Percentiles rank a stretch among this genome's conserved stretches.
phyloP scores from a whole-genome alignment of 805 yeast genomes.

The Naumovozyma castellii region DNA sequence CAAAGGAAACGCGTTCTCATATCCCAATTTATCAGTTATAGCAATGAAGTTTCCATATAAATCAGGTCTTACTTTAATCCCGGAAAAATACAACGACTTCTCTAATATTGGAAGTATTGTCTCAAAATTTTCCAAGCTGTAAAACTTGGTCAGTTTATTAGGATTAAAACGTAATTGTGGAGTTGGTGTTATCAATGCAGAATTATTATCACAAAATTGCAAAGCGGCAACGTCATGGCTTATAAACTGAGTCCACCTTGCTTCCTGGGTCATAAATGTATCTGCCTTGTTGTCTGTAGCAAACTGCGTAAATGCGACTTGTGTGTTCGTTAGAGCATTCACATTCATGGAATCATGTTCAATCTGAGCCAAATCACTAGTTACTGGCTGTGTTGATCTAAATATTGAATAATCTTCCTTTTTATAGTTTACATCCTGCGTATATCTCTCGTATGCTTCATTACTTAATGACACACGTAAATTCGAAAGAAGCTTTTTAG shows the following conservation, averaged over 20 bases:
- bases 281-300: neutral
- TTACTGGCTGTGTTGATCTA: conserved; percentile 40
- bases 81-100: conserved; percentile 18
- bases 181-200: neutral
- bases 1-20: conserved; percentile 30
- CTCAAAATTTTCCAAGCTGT: conserved; percentile 20
- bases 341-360: conserved; percentile 12
- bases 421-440: conserved; percentile 1
- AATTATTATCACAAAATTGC: conserved; percentile 14
- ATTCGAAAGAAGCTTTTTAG: conserved; percentile 41
- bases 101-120: conserved; percentile 24
- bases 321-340: conserved; percentile 15
- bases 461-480: conserved; percentile 47
- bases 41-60: conserved; percentile 15
- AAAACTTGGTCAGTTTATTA: conserved; percentile 24
- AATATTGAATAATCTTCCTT: conserved; percentile 1
- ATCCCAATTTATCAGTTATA: conserved; percentile 6
- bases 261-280: conserved; percentile 8
- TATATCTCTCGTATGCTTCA: conserved; percentile 31
- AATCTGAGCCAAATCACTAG: conserved; percentile 33
- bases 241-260: conserved; percentile 17
- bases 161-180: conserved; percentile 14
- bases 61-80: conserved; percentile 19
- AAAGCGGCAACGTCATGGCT: conserved; percentile 21
- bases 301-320: conserved; percentile 14